phyloP scores from a whole-genome alignment of 2,329 filamentous ascomycete genomes.

The Iodosphaeria phyllophila region DNA sequence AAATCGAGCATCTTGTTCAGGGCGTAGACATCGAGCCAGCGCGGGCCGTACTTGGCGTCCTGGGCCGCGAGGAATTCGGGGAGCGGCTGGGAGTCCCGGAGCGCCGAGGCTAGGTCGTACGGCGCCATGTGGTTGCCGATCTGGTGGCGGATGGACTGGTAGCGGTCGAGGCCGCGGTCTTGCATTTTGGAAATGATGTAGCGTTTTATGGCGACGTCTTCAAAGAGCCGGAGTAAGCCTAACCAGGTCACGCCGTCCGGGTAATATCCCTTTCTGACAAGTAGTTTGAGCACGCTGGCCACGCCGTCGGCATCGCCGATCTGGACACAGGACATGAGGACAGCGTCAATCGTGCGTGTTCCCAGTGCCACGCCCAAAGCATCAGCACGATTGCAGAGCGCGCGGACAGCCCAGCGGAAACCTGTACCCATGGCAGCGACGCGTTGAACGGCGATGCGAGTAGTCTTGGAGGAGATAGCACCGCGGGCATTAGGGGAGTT shows the following conservation, averaged over 20 bases:
- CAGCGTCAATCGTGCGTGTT: too few species aligned
- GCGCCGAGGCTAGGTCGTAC: slow-evolving; percentile 6
- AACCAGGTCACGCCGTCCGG: slow-evolving; percentile 9
- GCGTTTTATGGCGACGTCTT: slow-evolving; percentile 17
- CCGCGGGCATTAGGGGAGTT: slow-evolving; percentile 6
- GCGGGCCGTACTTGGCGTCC: slow-evolving; percentile 7
- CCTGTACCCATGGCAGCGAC: slow-evolving; percentile 6
- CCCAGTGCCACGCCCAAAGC: too few species aligned
- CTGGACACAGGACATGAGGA: slow-evolving; percentile 9
- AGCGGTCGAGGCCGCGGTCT: slow-evolving; percentile 6
- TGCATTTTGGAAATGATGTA: slow-evolving; percentile 24
- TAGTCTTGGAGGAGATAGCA: slow-evolving; percentile 8
- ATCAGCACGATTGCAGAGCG: slow-evolving; percentile 8
- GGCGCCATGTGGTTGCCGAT: slow-evolving; percentile 9
- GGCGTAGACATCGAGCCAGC: slow-evolving; percentile 10
- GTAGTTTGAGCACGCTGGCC: slow-evolving; percentile 8
- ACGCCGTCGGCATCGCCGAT: slow-evolving; percentile 10
- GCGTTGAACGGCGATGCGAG: slow-evolving; percentile 11
- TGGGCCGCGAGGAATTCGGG: slow-evolving; percentile 8
- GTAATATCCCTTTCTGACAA: slow-evolving; percentile 9
- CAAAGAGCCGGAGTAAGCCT: slow-evolving; percentile 18
- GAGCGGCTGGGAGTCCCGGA: slow-evolving; percentile 3
- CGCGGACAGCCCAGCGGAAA: slow-evolving; percentile 8
- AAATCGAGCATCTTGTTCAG: slow-evolving; percentile 12
- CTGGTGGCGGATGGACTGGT: slow-evolving; percentile 6